Evolutionary conservation across 2,329 filamentous ascomycete species (phyloP).

Genomic region (Penicillium digitatum): DNA sequence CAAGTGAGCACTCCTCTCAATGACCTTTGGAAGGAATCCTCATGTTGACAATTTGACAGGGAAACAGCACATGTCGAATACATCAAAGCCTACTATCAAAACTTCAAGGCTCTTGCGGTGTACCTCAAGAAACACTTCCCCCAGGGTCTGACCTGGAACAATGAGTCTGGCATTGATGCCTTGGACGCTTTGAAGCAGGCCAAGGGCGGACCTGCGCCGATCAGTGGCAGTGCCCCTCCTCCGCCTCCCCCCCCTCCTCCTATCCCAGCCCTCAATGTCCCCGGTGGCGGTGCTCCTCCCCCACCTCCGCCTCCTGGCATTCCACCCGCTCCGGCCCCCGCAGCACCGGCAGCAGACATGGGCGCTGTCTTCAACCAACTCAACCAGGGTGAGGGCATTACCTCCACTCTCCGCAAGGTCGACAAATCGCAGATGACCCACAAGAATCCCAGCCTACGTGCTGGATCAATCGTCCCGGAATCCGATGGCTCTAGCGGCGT

Average conservation of each 20-base stretch:
- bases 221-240: conserved; percentile 37
- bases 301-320: conserved; percentile 66
- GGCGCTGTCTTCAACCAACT: conserved; percentile 87
- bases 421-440: conserved; percentile 97
- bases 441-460: conserved; percentile 86
- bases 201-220: conserved; percentile 42
- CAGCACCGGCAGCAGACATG: conserved; percentile 59
- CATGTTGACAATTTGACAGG: conserved; percentile 46
- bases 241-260: conserved; percentile 52
- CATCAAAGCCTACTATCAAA: conserved; percentile 85
- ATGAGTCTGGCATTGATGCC: conserved; percentile 67
- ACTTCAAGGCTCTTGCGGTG: conserved; percentile 77
- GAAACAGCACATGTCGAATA: conserved; percentile 79
- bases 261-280: conserved; percentile 45
- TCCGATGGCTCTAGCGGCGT: conserved; percentile 52
- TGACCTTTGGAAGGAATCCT: background rate
- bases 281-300: conserved; percentile 58
- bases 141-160: conserved; percentile 81
- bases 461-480: conserved; percentile 59
- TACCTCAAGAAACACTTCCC: conserved; percentile 82
- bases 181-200: conserved; percentile 63
- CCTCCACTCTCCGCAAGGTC: conserved; percentile 83
- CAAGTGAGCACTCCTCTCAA: conserved; percentile 49
- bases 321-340: conserved; percentile 49
- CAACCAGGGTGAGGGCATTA: conserved; percentile 85